Conservation (phyloP, 495 filamentous ascomycete genomes). For the Lophium mytilinum region DNA sequence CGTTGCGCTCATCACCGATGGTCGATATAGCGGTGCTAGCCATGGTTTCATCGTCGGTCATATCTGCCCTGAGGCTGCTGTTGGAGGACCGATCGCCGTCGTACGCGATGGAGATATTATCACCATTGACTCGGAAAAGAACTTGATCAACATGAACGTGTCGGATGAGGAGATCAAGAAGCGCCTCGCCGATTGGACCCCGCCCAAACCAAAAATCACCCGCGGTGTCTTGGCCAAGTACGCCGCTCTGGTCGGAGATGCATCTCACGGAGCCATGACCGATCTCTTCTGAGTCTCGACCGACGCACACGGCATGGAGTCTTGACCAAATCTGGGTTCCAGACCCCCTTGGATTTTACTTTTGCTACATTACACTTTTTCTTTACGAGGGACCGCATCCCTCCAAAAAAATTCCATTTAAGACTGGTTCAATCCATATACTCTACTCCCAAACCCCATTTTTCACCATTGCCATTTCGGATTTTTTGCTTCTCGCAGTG, state of each 20-base stretch:
- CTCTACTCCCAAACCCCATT: no score
- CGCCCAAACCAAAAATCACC: conserved; percentile 65
- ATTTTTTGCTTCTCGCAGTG: no score
- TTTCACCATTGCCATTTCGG: no score
- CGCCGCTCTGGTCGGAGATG: conserved; percentile 63
- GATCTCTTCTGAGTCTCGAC: conserved; percentile 33
- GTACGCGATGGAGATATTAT: conserved; percentile 76
- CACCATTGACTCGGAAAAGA: conserved; percentile 77
- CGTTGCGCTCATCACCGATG: conserved; percentile 89
- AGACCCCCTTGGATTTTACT: no score
- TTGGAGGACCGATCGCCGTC: conserved; percentile 74
- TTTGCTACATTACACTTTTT: no score
- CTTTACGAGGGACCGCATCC: no score
- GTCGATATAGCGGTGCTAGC: conserved; percentile 79
- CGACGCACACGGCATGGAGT: no score
- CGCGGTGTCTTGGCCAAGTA: conserved; percentile 90
- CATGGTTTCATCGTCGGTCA: conserved; percentile 97
- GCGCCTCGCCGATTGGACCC: conserved; percentile 62
- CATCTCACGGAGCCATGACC: conserved; percentile 53
- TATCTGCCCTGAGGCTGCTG: conserved; percentile 83
- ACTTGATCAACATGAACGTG: conserved; percentile 67
- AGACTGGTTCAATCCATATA: no score
- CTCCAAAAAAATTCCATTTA: no score
- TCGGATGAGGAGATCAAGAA: conserved; percentile 63
- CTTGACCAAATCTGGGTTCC: no score